These are phyloP conservation scores for Pseudogymnoascus sp. DNA, from an alignment of 2,329 filamentous ascomycete species.

Conservation along the genomic window DNA sequence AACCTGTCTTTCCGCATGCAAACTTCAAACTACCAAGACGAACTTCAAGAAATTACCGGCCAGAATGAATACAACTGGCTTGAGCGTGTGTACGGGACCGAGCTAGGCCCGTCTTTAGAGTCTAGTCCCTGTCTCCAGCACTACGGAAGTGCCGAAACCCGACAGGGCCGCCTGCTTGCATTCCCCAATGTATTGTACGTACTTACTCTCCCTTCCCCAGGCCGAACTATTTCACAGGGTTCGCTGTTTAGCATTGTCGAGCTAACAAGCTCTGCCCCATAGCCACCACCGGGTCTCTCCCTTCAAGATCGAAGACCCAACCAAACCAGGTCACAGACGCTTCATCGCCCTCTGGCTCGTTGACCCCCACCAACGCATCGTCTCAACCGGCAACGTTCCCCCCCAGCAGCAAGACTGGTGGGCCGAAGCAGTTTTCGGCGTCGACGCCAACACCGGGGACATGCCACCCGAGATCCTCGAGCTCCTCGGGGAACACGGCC, in stretches of 20 bases:
- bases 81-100: constrained; percentile 15
- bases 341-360: constrained; percentile 51
- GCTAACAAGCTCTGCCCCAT: constrained; percentile 19
- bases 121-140: constrained; percentile 30
- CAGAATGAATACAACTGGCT: constrained; percentile 18
- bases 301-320: constrained; percentile 41
- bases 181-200: constrained; percentile 33
- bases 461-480: constrained; percentile 26
- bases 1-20: constrained; percentile 36
- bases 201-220: not conserved
- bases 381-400: constrained; percentile 43
- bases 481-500: constrained; percentile 16
- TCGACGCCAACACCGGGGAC: constrained; percentile 18
- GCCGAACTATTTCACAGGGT: not conserved
- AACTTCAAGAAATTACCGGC: constrained; percentile 12
- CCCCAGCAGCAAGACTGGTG: constrained; percentile 43
- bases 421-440: constrained; percentile 21
- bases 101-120: constrained; percentile 17
- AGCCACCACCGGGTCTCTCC: constrained; percentile 42
- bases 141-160: constrained; percentile 32
- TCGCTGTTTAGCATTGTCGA: constrained; percentile 19
- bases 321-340: constrained; percentile 45
- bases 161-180: constrained; percentile 34
- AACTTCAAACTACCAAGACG: constrained; percentile 20
- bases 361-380: constrained; percentile 43